Evolutionary conservation across 208 protist genomes (phyloP), one percentile per base, ranked within the genome.

Genomic region (Leptomonas pyrrhocoris): DNA sequence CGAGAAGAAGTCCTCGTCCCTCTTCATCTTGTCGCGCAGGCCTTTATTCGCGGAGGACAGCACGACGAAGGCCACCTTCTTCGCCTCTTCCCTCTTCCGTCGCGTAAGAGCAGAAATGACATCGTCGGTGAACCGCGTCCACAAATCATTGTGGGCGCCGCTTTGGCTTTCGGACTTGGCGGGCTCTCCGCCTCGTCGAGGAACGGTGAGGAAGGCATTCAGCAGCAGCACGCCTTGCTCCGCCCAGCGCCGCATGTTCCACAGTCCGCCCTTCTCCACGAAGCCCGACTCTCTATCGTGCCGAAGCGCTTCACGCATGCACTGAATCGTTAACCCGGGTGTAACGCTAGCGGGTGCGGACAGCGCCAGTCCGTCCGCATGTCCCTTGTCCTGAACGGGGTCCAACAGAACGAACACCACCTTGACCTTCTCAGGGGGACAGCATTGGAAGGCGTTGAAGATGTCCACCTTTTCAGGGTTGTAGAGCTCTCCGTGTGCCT

Each of bases 161-260:
- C n/a, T n/a, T n/a, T n/a, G n/a, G n/a, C n/a, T n/a, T n/a, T n/a
- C n/a, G n/a, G n/a, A n/a, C n/a, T n/a, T n/a, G n/a, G n/a, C n/a
- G n/a, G n/a, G n/a, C 40, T 43, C 40, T 16, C 40, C 40, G 11
- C 40, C 40, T 43, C 15, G 11, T 16, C 40, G 15, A 15, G 28
- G 51, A 56, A 38, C 28, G 7, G 51, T 56, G 16, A 56, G 28
- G n/a, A n/a, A 56, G 13, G 28, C 9, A 15, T 31, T 56, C 1
- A 56, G 51, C 51, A 56, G n/a, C 51, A 56, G 15, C 3, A 38
- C 51, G 2, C 51, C 51, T 19, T 56, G 51, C 28, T 56, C 18
- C 11, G 28, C 51, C 51, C 51, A 56, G 23, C 9, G 21, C 51
- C 7, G 28, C 51, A 56, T 5, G 38, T 38, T 4, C 38, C 28